A percentile compares a stretch with the other conserved stretches of the same genome.
phyloP scores from a whole-genome alignment of 352 stramenopile genomes.

The Phytophthora sansomeana region DNA sequence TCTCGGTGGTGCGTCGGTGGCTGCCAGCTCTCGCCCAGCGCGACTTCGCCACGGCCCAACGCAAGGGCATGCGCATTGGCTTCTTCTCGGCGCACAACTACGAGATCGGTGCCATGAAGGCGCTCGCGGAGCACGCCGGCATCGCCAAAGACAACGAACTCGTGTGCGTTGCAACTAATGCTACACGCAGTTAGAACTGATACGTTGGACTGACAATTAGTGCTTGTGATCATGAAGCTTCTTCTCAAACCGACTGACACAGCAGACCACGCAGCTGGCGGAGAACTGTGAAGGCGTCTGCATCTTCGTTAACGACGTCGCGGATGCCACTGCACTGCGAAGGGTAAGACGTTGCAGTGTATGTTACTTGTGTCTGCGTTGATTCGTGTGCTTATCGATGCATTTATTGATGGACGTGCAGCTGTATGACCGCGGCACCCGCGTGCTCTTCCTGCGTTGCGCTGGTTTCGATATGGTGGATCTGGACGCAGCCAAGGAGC shows the following conservation, averaged over 20 bases:
- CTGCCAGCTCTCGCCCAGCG: constrained; percentile 21
- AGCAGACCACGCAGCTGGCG: constrained; percentile 59
- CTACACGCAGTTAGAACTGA: too few species aligned
- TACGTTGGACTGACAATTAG: not conserved
- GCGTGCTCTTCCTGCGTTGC: constrained; percentile 74
- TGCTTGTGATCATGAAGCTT: constrained; percentile 39
- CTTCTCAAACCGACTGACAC: constrained; percentile 63
- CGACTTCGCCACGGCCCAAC: constrained; percentile 18
- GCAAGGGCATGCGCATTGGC: constrained; percentile 64
- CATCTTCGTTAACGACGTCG: constrained; percentile 88
- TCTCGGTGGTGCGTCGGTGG: constrained; percentile 13
- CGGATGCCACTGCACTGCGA: constrained; percentile 59
- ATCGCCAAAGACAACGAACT: constrained; percentile 58
- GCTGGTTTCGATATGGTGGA: constrained; percentile 79
- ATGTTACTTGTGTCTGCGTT: not conserved
- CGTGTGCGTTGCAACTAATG: constrained; percentile 30
- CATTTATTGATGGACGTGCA: not conserved
- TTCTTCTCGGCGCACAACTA: constrained; percentile 79
- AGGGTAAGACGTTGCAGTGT: constrained; percentile 33
- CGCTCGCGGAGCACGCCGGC: constrained; percentile 41
- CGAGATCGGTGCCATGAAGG: constrained; percentile 63
- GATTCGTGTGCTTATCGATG: not conserved
- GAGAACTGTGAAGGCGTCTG: constrained; percentile 64
- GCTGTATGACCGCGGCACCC: constrained; percentile 57
- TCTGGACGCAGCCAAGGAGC: constrained; percentile 1